Base-by-base conservation (phyloP, 441 rosid species). In the Mallotus repandus region DNA sequence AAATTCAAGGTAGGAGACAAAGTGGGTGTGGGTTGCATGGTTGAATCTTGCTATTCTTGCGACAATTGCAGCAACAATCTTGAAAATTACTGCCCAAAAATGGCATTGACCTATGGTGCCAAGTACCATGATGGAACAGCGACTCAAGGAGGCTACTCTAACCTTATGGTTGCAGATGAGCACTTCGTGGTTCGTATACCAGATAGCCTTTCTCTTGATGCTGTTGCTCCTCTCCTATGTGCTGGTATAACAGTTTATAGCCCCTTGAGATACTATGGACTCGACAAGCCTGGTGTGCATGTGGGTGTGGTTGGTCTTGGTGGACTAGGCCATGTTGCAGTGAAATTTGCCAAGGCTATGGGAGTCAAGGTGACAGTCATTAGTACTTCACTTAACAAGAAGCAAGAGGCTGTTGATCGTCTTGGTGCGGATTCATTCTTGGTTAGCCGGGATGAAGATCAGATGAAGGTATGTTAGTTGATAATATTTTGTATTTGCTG, bases 21-120 rank as follows among this genome's bases (percentile, higher is more conserved):
- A 72, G 93, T 88, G 61, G 93, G 91, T n/a, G 91, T 89, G 8
- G 95, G 97, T 9, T 89, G 85, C 63, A 73, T 89, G 46, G 80
- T 89, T n/a, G 86, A 85, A 38, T 88, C 95, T 57, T 91, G 97
- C 83, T 76, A 73, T 62, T 78, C 86, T 41, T 91, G 97, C 38
- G 86, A 87, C 19, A 62, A 65, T 70, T 91, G 95, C 77, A 68
- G 77, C 49, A 83, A 87, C 74, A 81, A 86, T 72, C 74, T 88
- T 45, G 95, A 91, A 72, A 91, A 87, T 80, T 91, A 91, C 76
- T 89, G 95, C 55, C 84, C 90, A 57, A 13, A 77, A 13, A 10
- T 68, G 10, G 71, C 86, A n/a, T 77, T 76, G 43, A 89, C 93
- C 69, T 87, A 87, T 38, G 41, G 41, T 38, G 6, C 7, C 41